Evolutionary conservation across 768 basidiomycete species (phyloP).

Genomic region (Austroboletus eburneus): DNA sequence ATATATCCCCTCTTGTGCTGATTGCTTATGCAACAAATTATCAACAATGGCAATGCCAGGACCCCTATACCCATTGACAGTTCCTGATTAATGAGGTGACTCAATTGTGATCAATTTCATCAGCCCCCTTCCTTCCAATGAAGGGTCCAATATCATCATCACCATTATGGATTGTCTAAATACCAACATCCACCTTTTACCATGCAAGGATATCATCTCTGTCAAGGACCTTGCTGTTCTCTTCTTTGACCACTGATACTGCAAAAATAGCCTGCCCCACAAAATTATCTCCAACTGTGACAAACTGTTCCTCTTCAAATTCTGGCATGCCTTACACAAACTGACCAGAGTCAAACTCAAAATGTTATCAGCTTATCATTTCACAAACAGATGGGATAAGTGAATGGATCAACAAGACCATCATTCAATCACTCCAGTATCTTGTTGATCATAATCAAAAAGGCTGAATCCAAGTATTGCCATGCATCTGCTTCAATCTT

Average conservation of each 20-base stretch:
- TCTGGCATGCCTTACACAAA: constrained; percentile 22
- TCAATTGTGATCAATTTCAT: constrained; percentile 9
- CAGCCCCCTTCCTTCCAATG: background rate
- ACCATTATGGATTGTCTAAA: background rate
- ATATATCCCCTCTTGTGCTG: background rate
- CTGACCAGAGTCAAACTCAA: background rate
- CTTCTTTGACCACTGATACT: constrained; percentile 1
- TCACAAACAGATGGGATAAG: constrained; percentile 26
- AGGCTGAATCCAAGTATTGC: constrained; percentile 30
- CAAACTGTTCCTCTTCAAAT: constrained; percentile 19
- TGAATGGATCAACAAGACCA: constrained; percentile 17
- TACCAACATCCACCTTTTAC: background rate
- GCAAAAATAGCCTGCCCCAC: constrained; percentile 5
- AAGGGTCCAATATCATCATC: background rate
- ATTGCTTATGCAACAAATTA: constrained; percentile 4
- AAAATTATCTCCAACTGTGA: constrained; percentile 26
- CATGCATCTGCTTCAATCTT: constrained; percentile 23
- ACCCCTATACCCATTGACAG: constrained; percentile 13
- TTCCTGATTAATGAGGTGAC: constrained; percentile 8
- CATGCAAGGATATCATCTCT: background rate
- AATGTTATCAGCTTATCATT: constrained; percentile 26
- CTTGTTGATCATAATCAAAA: constrained; percentile 8
- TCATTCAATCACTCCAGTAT: constrained; percentile 8
- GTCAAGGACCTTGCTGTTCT: background rate
- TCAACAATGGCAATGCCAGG: constrained; percentile 3